These are phyloP conservation scores for Myrica gale DNA, from an alignment of 306 rosid species.

Conservation along the genomic window DNA sequence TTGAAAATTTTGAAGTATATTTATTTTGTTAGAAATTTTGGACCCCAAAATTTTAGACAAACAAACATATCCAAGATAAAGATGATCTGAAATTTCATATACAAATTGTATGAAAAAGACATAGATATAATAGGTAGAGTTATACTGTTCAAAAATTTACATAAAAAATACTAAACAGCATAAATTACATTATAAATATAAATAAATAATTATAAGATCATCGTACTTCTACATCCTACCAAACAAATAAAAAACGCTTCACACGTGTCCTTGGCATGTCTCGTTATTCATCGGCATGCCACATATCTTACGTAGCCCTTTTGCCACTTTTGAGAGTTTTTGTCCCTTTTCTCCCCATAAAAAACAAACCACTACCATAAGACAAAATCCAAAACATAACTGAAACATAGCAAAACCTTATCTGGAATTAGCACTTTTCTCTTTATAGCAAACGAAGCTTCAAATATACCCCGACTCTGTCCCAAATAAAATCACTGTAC, in stretches of 20 bases:
- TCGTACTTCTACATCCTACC: background rate
- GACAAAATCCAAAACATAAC: background rate
- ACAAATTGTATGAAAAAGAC: too few relatives aligned
- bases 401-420: constrained; percentile 24
- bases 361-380: background rate
- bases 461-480: constrained; percentile 6
- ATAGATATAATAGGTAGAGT: too few relatives aligned
- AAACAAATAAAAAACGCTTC: background rate
- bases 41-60: too few relatives aligned
- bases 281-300: background rate
- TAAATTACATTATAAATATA: too few relatives aligned
- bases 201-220: too few relatives aligned
- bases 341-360: constrained; percentile 3
- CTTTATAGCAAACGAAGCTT: constrained; percentile 22
- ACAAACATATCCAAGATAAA: too few relatives aligned
- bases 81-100: too few relatives aligned
- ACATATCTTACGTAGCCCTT: background rate
- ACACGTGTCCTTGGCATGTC: background rate
- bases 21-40: too few relatives aligned
- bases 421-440: constrained; percentile 19
- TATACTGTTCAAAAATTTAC: too few relatives aligned
- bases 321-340: constrained; percentile 8
- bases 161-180: too few relatives aligned
- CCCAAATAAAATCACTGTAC: constrained; percentile 33
- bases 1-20: too few relatives aligned